Evolutionary conservation across 2,329 filamentous ascomycete species (phyloP), one percentile per base, ranked within the genome.

Genomic region (Phialophora chinensis): DNA sequence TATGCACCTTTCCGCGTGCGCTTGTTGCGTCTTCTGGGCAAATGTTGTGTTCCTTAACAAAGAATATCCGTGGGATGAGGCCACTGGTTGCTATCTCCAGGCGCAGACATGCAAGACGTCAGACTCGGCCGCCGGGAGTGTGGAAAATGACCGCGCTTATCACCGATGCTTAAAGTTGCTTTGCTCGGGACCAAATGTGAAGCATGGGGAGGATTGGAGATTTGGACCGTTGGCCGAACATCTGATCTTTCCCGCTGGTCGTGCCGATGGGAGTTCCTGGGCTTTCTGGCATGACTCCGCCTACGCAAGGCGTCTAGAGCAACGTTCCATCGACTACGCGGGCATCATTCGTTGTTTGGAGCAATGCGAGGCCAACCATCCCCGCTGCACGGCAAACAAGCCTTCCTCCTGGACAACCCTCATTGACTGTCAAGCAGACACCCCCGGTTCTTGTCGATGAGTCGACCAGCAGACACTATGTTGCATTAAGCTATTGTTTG

Each of bases 401-500:
- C n/a, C 58, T 60, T 31, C 17, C n/a, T 35, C n/a, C 10, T 11
- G 3, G 35, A 35, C 27, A 38, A 60, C n/a, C 10, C 42, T 60
- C 5, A 50, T 52, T 44, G 44, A 60, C 17, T 52, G 27, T 42
- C 27, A 35, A 25, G 35, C 44, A 6, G n/a, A 31, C 11, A n/a
- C 27, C 58, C 6, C 58, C 56, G 17, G 38, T 11, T 14, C 44
- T 52, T 14, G n/a, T 60, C 25, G n/a, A 52, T 25, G 14, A 27
- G 4, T 60, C 58, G 5, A 60, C 44, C 33, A 44, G 23, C 11
- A 52, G 33, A 27, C 10, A n/a, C 0, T 60, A 23, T 23, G 44
- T 60, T n/a, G 58, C 44, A 3, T 49, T 60, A 29, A 60, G 58
- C 29, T 50, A 52, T 38, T 60, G 58, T n/a, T 50, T 31, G 58